A percentile compares a stretch with the other conserved stretches of the same genome.
These are phyloP conservation scores for Aquilaria malaccensis DNA, from an alignment of 345 rosid species.

Conservation along the genomic window DNA sequence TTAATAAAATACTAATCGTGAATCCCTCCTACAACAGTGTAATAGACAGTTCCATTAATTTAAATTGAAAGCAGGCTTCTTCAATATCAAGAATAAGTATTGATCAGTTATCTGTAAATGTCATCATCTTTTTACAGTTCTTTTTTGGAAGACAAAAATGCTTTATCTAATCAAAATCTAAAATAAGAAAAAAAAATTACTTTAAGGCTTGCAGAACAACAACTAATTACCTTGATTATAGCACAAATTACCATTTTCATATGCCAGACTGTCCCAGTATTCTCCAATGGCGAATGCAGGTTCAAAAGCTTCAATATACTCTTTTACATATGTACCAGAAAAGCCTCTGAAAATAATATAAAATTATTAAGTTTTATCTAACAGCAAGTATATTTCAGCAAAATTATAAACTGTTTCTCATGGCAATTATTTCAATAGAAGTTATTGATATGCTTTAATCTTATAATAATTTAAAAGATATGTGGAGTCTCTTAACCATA, in stretches of 20 bases:
- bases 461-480: too few relatives aligned
- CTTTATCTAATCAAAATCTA: background rate
- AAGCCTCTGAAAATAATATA: constrained; percentile 30
- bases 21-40: too few relatives aligned
- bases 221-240: constrained; percentile 38
- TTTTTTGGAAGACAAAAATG: too few relatives aligned
- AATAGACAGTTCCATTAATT: too few relatives aligned
- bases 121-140: too few relatives aligned
- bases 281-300: constrained; percentile 50
- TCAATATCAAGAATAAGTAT: too few relatives aligned
- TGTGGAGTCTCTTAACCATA: too few relatives aligned
- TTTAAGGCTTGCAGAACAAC: background rate
- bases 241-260: constrained; percentile 40
- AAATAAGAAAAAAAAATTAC: background rate
- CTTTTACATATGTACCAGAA: constrained; percentile 40
- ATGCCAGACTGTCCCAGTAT: constrained; percentile 47
- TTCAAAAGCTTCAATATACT: constrained; percentile 39
- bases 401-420: background rate
- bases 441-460: too few relatives aligned
- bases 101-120: too few relatives aligned
- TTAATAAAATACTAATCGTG: too few relatives aligned
- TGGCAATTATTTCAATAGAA: too few relatives aligned
- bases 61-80: too few relatives aligned
- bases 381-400: background rate
- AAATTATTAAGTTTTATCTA: background rate